Conservation (phyloP, 2,329 filamentous ascomycete genomes). For the Penicillium paneum region DNA sequence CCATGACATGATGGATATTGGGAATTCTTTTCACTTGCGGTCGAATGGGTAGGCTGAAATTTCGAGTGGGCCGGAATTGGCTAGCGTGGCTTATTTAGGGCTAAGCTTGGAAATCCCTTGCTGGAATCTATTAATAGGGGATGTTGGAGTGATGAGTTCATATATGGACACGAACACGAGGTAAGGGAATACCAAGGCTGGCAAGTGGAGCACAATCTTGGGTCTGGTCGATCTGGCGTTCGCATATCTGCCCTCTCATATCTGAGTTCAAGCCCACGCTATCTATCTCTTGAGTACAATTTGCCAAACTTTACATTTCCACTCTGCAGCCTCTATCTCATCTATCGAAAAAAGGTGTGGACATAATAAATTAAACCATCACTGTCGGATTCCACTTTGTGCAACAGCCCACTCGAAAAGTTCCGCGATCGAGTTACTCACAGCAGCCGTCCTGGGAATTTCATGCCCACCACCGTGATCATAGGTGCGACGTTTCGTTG, state of each 20-base stretch:
- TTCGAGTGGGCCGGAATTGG: neutral
- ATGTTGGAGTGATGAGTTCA: no score
- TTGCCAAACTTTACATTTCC: neutral
- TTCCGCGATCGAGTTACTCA: conserved; percentile 33
- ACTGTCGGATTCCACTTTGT: neutral
- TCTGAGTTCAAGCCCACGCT: neutral
- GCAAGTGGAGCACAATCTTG: neutral
- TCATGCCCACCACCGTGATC: conserved; percentile 46
- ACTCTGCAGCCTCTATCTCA: neutral
- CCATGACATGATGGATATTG: neutral
- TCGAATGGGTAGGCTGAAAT: neutral
- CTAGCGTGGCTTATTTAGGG: neutral
- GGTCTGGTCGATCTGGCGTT: neutral
- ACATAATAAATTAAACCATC: neutral
- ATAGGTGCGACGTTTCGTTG: conserved; percentile 29
- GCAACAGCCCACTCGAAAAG: conserved; percentile 32
- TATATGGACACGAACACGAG: no score
- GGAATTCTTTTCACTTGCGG: neutral
- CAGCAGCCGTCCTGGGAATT: conserved; percentile 36
- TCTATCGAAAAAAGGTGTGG: neutral
- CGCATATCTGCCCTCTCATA: no score
- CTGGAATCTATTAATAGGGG: neutral
- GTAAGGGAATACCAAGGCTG: neutral
- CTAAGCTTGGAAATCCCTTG: neutral
- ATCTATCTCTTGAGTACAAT: neutral